phyloP scores from a whole-genome alignment of 1,284 basidiomycete genomes.

The Heterobasidion occidentale region DNA sequence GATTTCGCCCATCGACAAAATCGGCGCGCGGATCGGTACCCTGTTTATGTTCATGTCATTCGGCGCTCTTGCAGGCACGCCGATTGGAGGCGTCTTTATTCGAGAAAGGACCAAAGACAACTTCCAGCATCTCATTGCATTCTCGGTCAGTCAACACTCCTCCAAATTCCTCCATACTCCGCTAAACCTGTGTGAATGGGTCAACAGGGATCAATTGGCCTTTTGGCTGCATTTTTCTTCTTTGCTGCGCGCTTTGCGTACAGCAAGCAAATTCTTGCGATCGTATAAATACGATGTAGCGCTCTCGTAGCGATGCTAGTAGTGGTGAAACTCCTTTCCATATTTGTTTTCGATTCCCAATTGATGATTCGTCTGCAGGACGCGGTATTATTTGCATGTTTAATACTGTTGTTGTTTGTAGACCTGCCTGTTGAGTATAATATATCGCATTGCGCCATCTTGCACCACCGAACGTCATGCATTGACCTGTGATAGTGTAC shows the following conservation, averaged over 20 bases:
- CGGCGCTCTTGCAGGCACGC: constrained; percentile 7
- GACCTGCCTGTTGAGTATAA: too few relatives aligned
- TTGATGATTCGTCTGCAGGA: too few relatives aligned
- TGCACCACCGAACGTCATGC: too few relatives aligned
- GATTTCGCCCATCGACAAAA: constrained; percentile 18
- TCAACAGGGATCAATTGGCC: neutral
- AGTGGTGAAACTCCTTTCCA: too few relatives aligned
- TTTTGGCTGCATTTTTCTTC: neutral
- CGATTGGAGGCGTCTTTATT: constrained; percentile 9
- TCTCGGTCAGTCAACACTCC: neutral
- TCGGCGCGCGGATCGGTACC: constrained; percentile 19
- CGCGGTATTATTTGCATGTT: too few relatives aligned
- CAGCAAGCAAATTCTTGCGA: neutral
- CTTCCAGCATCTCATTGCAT: constrained; percentile 7
- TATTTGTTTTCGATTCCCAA: too few relatives aligned
- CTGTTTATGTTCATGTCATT: constrained; percentile 7
- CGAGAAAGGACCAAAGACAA: neutral
- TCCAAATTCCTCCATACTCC: neutral
- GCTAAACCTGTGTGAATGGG: neutral
- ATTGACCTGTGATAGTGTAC: too few relatives aligned
- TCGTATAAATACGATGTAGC: neutral
- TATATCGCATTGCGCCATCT: too few relatives aligned
- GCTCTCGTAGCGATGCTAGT: too few relatives aligned
- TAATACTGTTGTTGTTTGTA: too few relatives aligned
- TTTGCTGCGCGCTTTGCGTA: neutral